Evolutionary conservation across 2,329 filamentous ascomycete species (phyloP), one percentile per base, ranked within the genome.

Genomic region (Fusarium pininemorale): DNA sequence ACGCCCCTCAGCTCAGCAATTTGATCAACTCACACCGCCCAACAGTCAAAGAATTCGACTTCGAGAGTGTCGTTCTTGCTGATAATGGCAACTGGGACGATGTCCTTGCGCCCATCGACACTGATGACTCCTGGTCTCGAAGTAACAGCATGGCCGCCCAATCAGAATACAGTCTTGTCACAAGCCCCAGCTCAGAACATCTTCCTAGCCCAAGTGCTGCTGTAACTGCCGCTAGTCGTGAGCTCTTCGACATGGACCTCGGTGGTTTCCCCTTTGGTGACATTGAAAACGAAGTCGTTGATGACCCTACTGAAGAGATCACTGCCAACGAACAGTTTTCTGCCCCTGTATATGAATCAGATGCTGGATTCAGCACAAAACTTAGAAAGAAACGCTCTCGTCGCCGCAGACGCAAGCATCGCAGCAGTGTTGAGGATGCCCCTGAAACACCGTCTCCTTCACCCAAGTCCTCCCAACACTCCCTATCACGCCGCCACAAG

Each of bases 1-100:
- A 92, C 72, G 90, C 91, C 12, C 83, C 86, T 4, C 93, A 96
- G 81, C 88, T 97, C 66, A 88, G 90, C 48, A 85, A 87, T 20
- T 90, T 97, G 70, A 91, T 96, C 66, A 83, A 86, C 56, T 84
- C 85, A 18, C 94, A 97, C 82, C 88, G 90, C 37, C 84, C 85
- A 63, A 92, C 90, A 2, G 89, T 97, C 51, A 87, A 89, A 72
- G 92, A 96, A 79, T 94, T 96, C 79, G 91, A 94, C 80, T 94
- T 97, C 81, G 91, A 95, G 79, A 91, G 93, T 71, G 91, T 95
- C 24, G 86, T 88, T 37, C 87, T 97, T 48, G 87, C 90, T 57
- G 87, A 89, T 69, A 85, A 85, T 39, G 94, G 93, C 35, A 92
- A 87, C 65, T 97, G 94, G 94, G 92, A 96, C 66, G 92, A 95